Evolutionary conservation across 192 early-diverging fungal genomes (phyloP), one percentile per base, ranked within the genome.

Genomic region (Coemansia sp.): DNA sequence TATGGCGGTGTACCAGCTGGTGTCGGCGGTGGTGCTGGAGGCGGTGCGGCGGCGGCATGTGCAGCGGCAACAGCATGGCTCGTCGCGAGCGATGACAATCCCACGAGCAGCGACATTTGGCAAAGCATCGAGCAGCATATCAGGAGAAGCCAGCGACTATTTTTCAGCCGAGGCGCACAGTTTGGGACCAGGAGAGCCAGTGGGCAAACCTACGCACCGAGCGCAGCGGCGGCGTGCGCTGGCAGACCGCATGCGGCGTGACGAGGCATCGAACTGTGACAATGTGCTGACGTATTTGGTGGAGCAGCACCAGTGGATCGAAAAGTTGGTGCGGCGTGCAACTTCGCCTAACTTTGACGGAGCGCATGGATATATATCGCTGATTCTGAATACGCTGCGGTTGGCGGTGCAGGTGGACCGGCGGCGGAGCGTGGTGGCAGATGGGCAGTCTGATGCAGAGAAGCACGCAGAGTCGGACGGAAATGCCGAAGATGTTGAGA

Each of bases 381-480:
- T 82, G 37, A 75, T 82, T 19, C 71, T 82, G 27, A 82, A 82
- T 37, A 82, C 79, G 35, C 79, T 82, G 14, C 72, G 79, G 19
- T 55, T 82, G 23, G 79, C 69, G 8, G 67, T 72, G 43, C 79
- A 82, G 55, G 64, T 60, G 14, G 77, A 80, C 43, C 77, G 77
- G 45, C 35, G 68, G 31, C 70, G 71, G 26, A 19, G 41, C 16
- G 14, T n/a, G 23, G 52, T 12, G 57, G 16, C 22, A 6, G 43
- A 35, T 35, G 5, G 31, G 5, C 31, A 35, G 31, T 35, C 59
- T 3, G 59, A 4, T 2, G 1, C 41, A 1, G 41, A 39, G 16
- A 60, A 60, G 43, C 16, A 38, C 6, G 59, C 26, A 38, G 57
- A 21, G 37, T 19, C 19, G 8, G 25, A 19, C 39, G 9, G 7